These are phyloP conservation scores for Amylostereum chailletii DNA, from an alignment of 1,284 basidiomycete species.

Conservation along the genomic window DNA sequence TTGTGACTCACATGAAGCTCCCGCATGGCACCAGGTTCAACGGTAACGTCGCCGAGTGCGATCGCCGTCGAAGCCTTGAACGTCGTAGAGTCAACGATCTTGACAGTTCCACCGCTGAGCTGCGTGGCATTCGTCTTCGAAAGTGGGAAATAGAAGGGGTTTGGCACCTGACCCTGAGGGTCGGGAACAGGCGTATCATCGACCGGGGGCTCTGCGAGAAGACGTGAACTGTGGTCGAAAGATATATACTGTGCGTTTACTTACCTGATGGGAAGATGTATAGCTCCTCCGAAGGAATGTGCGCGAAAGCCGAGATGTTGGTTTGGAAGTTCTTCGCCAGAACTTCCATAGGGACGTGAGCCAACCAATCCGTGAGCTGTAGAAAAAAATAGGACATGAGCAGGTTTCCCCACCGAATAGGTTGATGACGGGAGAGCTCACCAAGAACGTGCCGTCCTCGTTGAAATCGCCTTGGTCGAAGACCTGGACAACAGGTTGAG, in stretches of 20 bases:
- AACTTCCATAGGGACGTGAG: slow-evolving; percentile 57
- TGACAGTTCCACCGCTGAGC: slow-evolving; percentile 51
- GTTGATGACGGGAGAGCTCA: slow-evolving; percentile 14
- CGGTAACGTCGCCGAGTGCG: slow-evolving; percentile 57
- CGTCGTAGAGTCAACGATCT: slow-evolving; percentile 50
- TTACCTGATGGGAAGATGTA: slow-evolving; percentile 60
- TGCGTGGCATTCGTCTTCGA: slow-evolving; percentile 43
- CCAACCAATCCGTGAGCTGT: slow-evolving; percentile 56
- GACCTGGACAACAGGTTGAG: slow-evolving; percentile 27
- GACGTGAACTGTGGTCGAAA: slow-evolving; percentile 2
- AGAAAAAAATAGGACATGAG: background rate
- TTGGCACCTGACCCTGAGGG: slow-evolving; percentile 42
- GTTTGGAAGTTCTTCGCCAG: slow-evolving; percentile 66
- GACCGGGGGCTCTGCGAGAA: slow-evolving; percentile 3
- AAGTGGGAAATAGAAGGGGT: slow-evolving; percentile 45
- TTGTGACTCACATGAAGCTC: slow-evolving; percentile 27
- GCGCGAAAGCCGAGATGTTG: slow-evolving; percentile 42
- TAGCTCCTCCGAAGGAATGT: slow-evolving; percentile 49
- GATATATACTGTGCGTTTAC: slow-evolving; percentile 7
- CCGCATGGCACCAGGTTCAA: slow-evolving; percentile 55
- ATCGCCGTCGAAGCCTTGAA: slow-evolving; percentile 48
- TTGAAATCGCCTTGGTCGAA: slow-evolving; percentile 59
- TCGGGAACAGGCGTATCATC: slow-evolving; percentile 22
- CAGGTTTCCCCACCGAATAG: too few relatives aligned
- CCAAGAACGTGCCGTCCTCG: slow-evolving; percentile 62